phyloP scores from a whole-genome alignment of 177 flowering plant species.

The Vitis hybrid region DNA sequence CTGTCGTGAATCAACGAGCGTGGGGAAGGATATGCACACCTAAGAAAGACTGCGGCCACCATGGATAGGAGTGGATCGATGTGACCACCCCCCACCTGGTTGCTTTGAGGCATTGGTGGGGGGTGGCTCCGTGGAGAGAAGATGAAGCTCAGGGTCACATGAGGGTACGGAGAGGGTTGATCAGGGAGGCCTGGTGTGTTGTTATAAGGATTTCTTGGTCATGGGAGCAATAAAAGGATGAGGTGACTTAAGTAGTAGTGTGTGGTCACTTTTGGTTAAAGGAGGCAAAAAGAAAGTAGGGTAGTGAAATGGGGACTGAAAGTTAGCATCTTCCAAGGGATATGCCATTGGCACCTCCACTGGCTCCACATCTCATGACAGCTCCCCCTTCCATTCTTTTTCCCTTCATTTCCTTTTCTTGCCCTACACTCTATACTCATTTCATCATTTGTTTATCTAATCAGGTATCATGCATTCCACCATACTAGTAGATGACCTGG shows the following conservation, averaged over 20 bases:
- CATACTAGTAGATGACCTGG: not conserved
- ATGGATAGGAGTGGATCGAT: too few species aligned
- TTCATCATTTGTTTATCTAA: too few species aligned
- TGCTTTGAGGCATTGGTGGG: conserved; percentile 1
- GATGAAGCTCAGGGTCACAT: not conserved
- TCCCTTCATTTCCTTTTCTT: conserved; percentile 1
- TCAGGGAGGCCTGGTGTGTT: not conserved
- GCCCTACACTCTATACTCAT: too few species aligned
- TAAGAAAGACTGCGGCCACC: conserved; percentile 4
- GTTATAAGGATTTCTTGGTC: conserved; percentile 10
- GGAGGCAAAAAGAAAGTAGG: conserved; percentile 14
- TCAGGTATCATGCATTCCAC: not conserved
- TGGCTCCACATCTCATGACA: conserved; percentile 12
- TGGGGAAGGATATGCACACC: not conserved
- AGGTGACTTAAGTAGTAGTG: conserved; percentile 30
- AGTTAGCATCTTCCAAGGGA: conserved; percentile 52
- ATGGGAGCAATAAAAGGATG: conserved; percentile 22
- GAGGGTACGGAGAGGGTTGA: conserved; percentile 25
- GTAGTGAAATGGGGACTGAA: conserved; percentile 20
- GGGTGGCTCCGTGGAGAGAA: not conserved
- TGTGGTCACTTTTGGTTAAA: conserved; percentile 26
- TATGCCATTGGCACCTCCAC: conserved; percentile 35
- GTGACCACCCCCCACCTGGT: too few species aligned
- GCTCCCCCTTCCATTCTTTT: not conserved
- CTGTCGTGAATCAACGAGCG: not conserved